Percentiles rank a stretch among this genome's conserved stretches.
Conservation (phyloP, 192 early-diverging fungal species). For the Coemansia erecta region DNA sequence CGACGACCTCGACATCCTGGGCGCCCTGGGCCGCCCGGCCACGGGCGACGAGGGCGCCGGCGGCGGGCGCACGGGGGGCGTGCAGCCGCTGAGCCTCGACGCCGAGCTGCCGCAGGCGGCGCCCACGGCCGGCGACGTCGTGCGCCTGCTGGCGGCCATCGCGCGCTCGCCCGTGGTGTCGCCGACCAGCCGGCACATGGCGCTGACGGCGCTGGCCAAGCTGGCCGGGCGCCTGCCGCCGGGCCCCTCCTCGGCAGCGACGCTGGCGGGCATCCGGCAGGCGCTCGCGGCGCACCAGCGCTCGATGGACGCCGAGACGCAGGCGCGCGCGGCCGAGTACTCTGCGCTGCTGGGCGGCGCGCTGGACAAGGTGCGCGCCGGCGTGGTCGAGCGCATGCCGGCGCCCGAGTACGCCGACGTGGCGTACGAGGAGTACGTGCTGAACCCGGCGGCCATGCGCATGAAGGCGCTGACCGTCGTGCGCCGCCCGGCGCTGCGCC, state of each 20-base stretch:
- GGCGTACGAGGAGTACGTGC: constrained; percentile 47
- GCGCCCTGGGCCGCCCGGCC: constrained; percentile 36
- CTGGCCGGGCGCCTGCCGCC: constrained; percentile 74
- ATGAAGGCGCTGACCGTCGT: constrained; percentile 40
- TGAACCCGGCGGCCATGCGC: constrained; percentile 54
- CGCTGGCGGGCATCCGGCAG: constrained; percentile 54
- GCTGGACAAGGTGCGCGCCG: constrained; percentile 67
- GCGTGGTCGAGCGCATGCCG: constrained; percentile 93
- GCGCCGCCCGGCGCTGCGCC: constrained; percentile 23
- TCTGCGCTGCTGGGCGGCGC: constrained; percentile 67
- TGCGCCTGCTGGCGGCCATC: constrained; percentile 71
- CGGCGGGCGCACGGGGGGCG: background rate
- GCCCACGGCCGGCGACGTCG: constrained; percentile 64
- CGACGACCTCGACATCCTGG: constrained; percentile 45
- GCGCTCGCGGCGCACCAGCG: constrained; percentile 62
- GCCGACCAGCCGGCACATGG: constrained; percentile 73
- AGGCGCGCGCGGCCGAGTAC: constrained; percentile 93
- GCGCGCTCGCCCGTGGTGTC: constrained; percentile 80
- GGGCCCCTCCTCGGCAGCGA: constrained; percentile 18
- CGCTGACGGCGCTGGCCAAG: constrained; percentile 87
- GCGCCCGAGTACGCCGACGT: constrained; percentile 64
- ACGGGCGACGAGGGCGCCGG: background rate
- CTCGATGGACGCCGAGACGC: constrained; percentile 87
- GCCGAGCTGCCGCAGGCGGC: constrained; percentile 49
- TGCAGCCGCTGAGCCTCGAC: constrained; percentile 26